Evolutionary conservation across 768 basidiomycete genomes (phyloP), one percentile per base, ranked within the genome.

Genomic region (Suillus lakei): DNA sequence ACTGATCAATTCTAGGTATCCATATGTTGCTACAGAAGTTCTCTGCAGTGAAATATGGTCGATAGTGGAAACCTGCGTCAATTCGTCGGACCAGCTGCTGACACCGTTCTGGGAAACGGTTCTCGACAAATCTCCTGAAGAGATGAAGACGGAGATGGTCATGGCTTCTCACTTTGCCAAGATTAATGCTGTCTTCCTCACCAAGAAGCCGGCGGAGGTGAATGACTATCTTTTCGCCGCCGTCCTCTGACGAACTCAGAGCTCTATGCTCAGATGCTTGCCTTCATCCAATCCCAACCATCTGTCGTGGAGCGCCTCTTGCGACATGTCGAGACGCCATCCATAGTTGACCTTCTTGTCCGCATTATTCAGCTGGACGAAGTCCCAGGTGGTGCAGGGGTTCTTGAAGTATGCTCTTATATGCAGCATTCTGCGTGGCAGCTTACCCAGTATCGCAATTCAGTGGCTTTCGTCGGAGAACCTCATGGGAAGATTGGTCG

Each of bases 1-100:
- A 59, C 28, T 21, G 23, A 61, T 61, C 46, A 46, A 53, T 32
- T 36, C 60, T 67, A 98, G 96, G 78, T 98, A 95, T 77, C 95
- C 96, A 2, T 91, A 93, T 72, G 88, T 96, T 26, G 91, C 95
- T 18, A 95, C 96, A 32, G 97, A 99, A 76, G 95, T 98, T 28
- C 86, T 99, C 39, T 96, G 95, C 79, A 92, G 93, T 77, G 96
- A 97, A 71, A 91, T 97, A 78, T 98, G 95, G 91, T 92, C 91
- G 26, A 93, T 98, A 72, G 89, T 95, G 56, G 95, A 96, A 78
- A 94, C 93, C 1, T 93, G 95, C 71, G 82, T 97, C 71, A 85
- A 84, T 70, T 82, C 91, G 70, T 83, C 86, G 60, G 83, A 88
- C 12, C 87, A 91, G 64, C 83, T 98, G 61, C 84, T 98, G 61